Percentiles rank a stretch among this genome's conserved stretches.
These are phyloP conservation scores for Stropharia rugosoannulata DNA, from an alignment of 768 basidiomycete genomes.

Conservation along the genomic window DNA sequence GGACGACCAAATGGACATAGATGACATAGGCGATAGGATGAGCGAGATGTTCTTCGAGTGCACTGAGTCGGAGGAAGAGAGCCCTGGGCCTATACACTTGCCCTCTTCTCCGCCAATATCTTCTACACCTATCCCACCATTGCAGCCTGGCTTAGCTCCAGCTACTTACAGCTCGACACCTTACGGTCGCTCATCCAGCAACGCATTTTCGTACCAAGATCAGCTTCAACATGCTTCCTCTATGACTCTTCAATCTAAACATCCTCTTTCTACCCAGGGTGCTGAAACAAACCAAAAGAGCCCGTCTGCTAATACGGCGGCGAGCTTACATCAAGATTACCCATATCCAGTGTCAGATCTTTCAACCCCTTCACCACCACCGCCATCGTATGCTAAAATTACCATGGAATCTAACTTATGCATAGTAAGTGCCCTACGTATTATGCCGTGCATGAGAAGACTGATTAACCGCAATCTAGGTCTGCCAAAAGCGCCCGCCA, in stretches of 20 bases:
- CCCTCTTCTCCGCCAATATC: background rate
- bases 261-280: no score
- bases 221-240: no score
- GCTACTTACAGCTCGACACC: background rate
- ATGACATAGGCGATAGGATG: background rate
- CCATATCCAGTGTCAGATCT: background rate
- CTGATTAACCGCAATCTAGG: background rate
- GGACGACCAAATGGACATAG: background rate
- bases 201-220: no score
- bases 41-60: background rate
- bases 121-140: background rate
- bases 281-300: no score
- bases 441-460: background rate
- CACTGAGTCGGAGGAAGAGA: background rate
- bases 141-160: background rate
- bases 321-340: no score
- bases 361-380: background rate
- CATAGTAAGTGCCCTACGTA: background rate
- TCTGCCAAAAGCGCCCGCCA: conserved; percentile 6
- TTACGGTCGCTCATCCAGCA: background rate
- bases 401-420: background rate
- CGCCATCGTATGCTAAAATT: background rate
- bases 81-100: background rate
- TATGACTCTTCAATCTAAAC: no score
- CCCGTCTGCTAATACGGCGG: no score